Evolutionary conservation across 2,329 filamentous ascomycete species (phyloP), one percentile per base, ranked within the genome.

Genomic region (Paraconiothyrium sp.): DNA sequence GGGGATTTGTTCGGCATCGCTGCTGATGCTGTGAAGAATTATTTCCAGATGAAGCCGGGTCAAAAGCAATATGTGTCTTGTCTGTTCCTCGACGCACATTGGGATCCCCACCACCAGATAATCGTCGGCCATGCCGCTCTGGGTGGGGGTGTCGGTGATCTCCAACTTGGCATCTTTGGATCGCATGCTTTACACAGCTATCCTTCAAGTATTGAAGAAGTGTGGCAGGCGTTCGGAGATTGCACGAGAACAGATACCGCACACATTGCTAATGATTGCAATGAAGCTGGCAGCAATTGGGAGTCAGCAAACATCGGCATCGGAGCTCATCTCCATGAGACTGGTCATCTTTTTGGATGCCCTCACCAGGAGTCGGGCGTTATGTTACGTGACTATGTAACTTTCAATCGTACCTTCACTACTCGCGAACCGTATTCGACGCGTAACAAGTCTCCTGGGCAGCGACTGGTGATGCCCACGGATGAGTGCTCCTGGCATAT

Each of bases 281-380:
- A 91, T 69, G 92, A 97, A 67, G 90, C 90, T 7, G 94, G 94
- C 27, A 97, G 92, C 74, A 95, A 89, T 50, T 98, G 94, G 94
- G 94, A 98, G 77, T 89, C 93, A n/a, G 93, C 92, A 30, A 97
- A 94, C 70, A 91, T 97, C 63, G 94, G 94, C 34, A 96, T 98
- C 66, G 94, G 94, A 8, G 94, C 93, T 10, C 94, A 98, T 78
- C 79, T 98, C 51, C 94, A 97, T 77, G 93, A 97, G 79, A 91
- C 91, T 0, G 94, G 94, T 3, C 94, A 97, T 79, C 79, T 97
- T 24, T 91, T 98, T 68, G 94, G 94, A 54, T 96, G 92, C 67
- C 92, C 93, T 10, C 92, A 96, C 74, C 93, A 96, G 74, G 92
- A 95, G 73, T 91, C 84, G 32, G 94, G 95, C n/a, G 85, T 98